Base-by-base conservation (phyloP, 1,284 basidiomycete genomes). In the Lentinula novae-zelandiae region DNA sequence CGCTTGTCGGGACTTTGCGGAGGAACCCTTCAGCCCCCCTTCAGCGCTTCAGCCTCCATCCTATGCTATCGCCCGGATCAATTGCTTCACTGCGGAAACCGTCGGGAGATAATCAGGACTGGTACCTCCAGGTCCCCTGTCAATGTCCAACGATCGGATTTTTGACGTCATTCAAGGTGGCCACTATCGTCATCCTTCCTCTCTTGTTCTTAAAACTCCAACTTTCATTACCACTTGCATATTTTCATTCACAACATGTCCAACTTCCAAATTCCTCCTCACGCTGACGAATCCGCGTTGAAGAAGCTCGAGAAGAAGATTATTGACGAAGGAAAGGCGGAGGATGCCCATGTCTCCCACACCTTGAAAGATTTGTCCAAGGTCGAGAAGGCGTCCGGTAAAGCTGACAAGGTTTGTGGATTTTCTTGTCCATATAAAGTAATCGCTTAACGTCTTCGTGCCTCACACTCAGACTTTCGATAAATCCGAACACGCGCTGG, bases 261-360 rank as follows among this genome's bases (percentile, higher is more conserved):
- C 6, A 42, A 56, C 31, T 20, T 46, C 13, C 12, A 9, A 7
- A 46, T 56, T 7, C 50, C 51, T 42, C 57, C 57, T 15, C 20
- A 22, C 20, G 42, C 51, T 22, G 57, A 58, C 38, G 27, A 71
- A 22, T 63, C 68, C 56, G 61, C 68, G 9, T 62, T 73, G 52
- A 82, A 80, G 69, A 75, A 78, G 65, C 65, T 80, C 51, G 81
- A 84, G 67, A 81, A 80, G 61, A 69, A 72, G 34, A 69, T 82
- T 42, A 66, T 71, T 5, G 76, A 75, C 60, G 82, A 84, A 64
- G 75, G 77, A 12, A 78, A 76, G 62, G 68, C 72, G 9, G 83
- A 84, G 66, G 76, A 82, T 63, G 74, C 75, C 49, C 73, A 69
- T 56, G 68, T 85, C 62, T 72, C 78, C 58, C 73, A 76, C 54